A percentile compares a stretch with the other conserved stretches of the same genome.
phyloP scores from a whole-genome alignment of 1,139 yeast species.

The Hyphopichia burtonii region DNA sequence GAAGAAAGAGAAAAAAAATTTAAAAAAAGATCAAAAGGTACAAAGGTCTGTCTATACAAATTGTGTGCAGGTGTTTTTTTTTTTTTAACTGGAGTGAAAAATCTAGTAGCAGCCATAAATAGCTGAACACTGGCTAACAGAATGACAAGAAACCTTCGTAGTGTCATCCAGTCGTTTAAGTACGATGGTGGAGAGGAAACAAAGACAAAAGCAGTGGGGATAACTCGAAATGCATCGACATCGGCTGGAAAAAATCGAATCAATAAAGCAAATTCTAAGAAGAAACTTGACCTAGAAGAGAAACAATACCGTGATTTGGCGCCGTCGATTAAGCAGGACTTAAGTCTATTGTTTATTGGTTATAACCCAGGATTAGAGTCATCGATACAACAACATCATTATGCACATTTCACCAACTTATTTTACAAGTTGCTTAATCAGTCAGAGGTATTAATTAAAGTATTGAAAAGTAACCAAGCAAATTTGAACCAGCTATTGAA shows the following conservation, averaged over 20 bases:
- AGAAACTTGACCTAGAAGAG: neutral
- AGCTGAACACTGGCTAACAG: too few relatives aligned
- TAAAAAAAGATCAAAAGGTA: neutral
- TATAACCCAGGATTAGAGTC: constrained; percentile 74
- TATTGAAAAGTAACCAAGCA: constrained; percentile 9
- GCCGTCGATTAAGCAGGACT: constrained; percentile 33
- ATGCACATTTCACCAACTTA: constrained; percentile 68
- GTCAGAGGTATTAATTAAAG: constrained; percentile 41
- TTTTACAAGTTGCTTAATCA: constrained; percentile 70
- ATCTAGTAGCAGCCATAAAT: neutral
- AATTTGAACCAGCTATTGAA: constrained; percentile 4
- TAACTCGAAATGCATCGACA: neutral
- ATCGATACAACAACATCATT: constrained; percentile 64
- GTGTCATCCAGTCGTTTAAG: constrained; percentile 16
- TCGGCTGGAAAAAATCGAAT: neutral
- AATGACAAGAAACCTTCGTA: neutral
- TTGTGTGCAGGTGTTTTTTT: constrained; percentile 1
- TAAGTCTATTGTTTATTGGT: constrained; percentile 60
- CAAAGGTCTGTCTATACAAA: neutral
- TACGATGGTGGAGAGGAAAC: constrained; percentile 7
- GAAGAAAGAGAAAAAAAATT: neutral
- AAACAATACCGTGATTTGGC: constrained; percentile 25
- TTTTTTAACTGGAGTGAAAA: neutral
- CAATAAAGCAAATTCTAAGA: neutral
- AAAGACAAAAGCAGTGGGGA: neutral